phyloP scores from a whole-genome alignment of 2,329 filamentous ascomycete genomes.

The Talaromyces sp. region DNA sequence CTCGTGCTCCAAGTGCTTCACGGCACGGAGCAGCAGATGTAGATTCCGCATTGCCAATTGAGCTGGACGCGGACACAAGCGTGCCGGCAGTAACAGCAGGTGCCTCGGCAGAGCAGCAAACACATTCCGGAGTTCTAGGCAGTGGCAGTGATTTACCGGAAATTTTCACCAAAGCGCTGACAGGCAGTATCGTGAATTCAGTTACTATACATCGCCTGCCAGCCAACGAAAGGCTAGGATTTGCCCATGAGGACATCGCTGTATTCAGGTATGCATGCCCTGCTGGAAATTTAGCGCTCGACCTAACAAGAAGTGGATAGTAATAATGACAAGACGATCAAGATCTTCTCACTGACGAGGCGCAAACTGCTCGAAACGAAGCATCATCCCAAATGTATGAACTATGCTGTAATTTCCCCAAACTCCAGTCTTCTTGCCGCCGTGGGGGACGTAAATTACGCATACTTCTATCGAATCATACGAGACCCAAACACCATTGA shows the following conservation, averaged over 20 bases:
- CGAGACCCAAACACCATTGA: slow-evolving; percentile 25
- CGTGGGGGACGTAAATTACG: slow-evolving; percentile 79
- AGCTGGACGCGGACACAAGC: slow-evolving; percentile 32
- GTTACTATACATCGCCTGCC: slow-evolving; percentile 58
- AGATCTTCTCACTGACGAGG: slow-evolving; percentile 70
- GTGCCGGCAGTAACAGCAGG: slow-evolving; percentile 20
- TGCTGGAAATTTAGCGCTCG: not conserved
- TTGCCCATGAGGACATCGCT: slow-evolving; percentile 53
- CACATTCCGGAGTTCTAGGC: slow-evolving; percentile 17
- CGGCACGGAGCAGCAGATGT: slow-evolving; percentile 43
- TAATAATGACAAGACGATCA: slow-evolving; percentile 91
- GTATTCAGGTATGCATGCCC: slow-evolving; percentile 40
- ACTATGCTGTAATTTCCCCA: slow-evolving; percentile 89
- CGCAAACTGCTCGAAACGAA: slow-evolving; percentile 65
- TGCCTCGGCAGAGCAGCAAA: slow-evolving; percentile 19
- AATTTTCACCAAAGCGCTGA: slow-evolving; percentile 54
- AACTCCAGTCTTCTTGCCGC: slow-evolving; percentile 75
- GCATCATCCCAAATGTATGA: slow-evolving; percentile 77
- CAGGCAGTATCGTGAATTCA: slow-evolving; percentile 61
- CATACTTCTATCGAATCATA: slow-evolving; percentile 68
- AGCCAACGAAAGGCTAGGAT: slow-evolving; percentile 26
- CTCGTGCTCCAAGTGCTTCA: slow-evolving; percentile 21
- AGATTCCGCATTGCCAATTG: slow-evolving; percentile 54
- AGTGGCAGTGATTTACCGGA: slow-evolving; percentile 31
- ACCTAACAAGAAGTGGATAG: slow-evolving; percentile 55